Evolutionary conservation across 805 yeast species (phyloP).

Genomic region (Metschnikowia shivogae): DNA sequence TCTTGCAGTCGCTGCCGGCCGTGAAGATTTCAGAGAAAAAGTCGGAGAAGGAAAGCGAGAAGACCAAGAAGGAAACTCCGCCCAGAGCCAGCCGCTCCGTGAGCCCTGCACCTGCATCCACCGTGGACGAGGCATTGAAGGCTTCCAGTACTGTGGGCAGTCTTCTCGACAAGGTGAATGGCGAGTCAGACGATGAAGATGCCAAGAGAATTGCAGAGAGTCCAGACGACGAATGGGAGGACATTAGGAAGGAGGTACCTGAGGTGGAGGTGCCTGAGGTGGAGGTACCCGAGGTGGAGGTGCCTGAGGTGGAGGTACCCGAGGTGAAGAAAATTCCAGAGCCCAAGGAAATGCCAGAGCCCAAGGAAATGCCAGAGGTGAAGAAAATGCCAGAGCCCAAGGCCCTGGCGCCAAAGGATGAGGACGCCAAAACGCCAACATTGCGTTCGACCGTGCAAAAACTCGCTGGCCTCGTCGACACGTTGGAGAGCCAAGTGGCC

Average conservation of each 20-base stretch:
- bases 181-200: constrained; percentile 38
- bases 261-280: too few species aligned
- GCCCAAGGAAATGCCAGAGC: neutral
- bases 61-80: neutral
- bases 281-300: too few species aligned
- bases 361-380: neutral
- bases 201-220: constrained; percentile 17
- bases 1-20: constrained; percentile 38
- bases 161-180: constrained; percentile 36
- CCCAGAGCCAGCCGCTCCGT: neutral
- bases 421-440: constrained; percentile 36
- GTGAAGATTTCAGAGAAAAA: constrained; percentile 24
- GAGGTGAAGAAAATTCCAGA: constrained; percentile 7
- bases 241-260: constrained; percentile 28
- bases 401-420: constrained; percentile 9
- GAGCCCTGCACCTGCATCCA: constrained; percentile 10
- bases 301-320: too few species aligned
- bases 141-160: constrained; percentile 31
- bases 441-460: constrained; percentile 70
- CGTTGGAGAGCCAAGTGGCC: constrained; percentile 53
- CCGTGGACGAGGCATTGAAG: constrained; percentile 33
- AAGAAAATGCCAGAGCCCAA: neutral
- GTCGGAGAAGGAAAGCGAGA: constrained; percentile 10
- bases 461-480: constrained; percentile 52
- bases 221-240: constrained; percentile 39